phyloP scores from a whole-genome alignment of 345 rosid species.

The Rhizophora mangle region DNA sequence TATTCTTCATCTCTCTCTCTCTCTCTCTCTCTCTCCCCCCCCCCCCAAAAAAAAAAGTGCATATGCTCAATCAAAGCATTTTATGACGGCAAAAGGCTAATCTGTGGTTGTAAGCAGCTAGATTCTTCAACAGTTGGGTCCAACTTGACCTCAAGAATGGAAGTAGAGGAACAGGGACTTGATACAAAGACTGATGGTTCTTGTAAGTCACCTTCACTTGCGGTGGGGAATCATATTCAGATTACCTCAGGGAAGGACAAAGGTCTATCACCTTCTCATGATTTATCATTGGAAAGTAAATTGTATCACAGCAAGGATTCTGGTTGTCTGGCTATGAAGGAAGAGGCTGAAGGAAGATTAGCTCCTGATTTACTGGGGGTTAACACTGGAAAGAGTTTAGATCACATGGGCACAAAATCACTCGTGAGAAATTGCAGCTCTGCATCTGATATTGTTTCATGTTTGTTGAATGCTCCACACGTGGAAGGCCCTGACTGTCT shows the following conservation, averaged over 20 bases:
- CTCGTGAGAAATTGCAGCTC: slow-evolving; percentile 12
- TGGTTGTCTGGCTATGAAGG: slow-evolving; percentile 10
- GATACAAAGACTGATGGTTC: not conserved
- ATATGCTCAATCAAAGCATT: slow-evolving; percentile 14
- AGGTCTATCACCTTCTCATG: slow-evolving; percentile 14
- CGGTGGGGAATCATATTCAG: slow-evolving; percentile 8
- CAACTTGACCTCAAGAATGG: slow-evolving; percentile 10
- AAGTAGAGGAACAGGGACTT: slow-evolving; percentile 6
- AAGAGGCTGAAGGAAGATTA: slow-evolving; percentile 13
- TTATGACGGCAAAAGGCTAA: slow-evolving; percentile 16
- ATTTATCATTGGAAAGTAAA: slow-evolving; percentile 12
- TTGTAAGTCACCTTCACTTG: slow-evolving; percentile 8
- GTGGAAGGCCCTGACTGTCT: slow-evolving; percentile 10
- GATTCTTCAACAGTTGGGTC: slow-evolving; percentile 19
- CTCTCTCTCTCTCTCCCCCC: slow-evolving; percentile 7
- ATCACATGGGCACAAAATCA: slow-evolving; percentile 6
- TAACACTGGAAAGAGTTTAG: slow-evolving; percentile 9
- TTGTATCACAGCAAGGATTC: not conserved
- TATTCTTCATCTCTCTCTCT: not conserved
- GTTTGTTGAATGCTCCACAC: slow-evolving; percentile 18
- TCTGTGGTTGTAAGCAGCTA: slow-evolving; percentile 25
- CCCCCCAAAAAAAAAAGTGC: not conserved
- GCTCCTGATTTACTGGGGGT: slow-evolving; percentile 15
- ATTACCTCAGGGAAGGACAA: slow-evolving; percentile 19
- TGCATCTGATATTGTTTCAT: slow-evolving; percentile 10